Base-by-base conservation (phyloP, 1,284 basidiomycete species). In the Ganoderma multipileum region DNA sequence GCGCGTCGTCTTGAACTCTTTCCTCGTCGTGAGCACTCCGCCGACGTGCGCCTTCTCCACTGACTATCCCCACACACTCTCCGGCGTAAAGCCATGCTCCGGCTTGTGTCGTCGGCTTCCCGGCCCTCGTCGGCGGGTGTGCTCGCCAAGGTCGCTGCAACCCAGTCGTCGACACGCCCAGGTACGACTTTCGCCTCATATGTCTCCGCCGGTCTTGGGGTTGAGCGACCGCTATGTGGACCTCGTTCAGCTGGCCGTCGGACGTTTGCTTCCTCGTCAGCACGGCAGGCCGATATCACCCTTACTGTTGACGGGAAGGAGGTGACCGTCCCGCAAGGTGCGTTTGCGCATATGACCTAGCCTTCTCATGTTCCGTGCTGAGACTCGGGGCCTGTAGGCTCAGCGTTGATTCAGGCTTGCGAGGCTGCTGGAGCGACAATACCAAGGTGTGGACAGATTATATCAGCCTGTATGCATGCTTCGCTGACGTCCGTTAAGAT, bases 331-430 rank as follows among this genome's bases (percentile, higher is more conserved):
- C 95, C 95, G 30, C 93, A 95, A 82, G 95, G 94, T 94, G 81
- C 77, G 81, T 75, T 66, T 68, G 59, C 6, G 42, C 50, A 47
- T 60, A 59, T 26, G 28, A 47, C 28, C n/a, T 28, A 47, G 30
- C 67, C 65, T 20, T 67, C 38, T 47, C 59, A 50, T 44, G 20
- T 33, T 28, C 12, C 38, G 63, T 54, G 28, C 61, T 68, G 69
- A 74, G 72, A 67, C 70, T 41, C 50, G n/a, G 7, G n/a, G 3
- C 26, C 64, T 61, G 68, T 70, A 95, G 95, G 96, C 62, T 93
- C 95, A 73, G 95, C 97, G 30, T 86, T 99, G 75, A 98, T 99
- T 80, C 97, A 99, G 83, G 97, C 97, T 67, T 99, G 97, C 81
- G 93, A 95, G 79, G 93, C 92, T 69, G 94, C 94, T 66, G 93